phyloP scores from a whole-genome alignment of 2,329 filamentous ascomycete genomes.

The Fusarium sp. region DNA sequence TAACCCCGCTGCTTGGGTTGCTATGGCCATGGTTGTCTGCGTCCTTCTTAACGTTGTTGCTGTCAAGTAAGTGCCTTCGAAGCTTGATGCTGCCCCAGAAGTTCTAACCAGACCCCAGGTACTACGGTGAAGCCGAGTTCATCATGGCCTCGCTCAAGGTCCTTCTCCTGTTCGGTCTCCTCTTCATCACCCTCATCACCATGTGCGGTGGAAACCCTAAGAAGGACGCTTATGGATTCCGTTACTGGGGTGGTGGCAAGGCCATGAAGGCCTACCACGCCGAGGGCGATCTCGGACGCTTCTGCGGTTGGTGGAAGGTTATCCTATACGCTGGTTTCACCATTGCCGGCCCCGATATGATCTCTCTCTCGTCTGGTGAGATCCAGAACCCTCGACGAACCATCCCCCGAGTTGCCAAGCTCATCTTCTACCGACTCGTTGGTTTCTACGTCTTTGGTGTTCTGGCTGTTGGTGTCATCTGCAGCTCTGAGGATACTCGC shows the following conservation, averaged over 20 bases:
- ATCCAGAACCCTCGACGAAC: slow-evolving; percentile 73
- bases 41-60: slow-evolving; percentile 60
- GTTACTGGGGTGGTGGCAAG: slow-evolving; percentile 60
- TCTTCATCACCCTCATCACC: slow-evolving; percentile 73
- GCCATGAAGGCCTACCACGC: slow-evolving; percentile 51
- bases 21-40: slow-evolving; percentile 59
- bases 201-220: slow-evolving; percentile 77
- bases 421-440: slow-evolving; percentile 79
- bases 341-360: slow-evolving; percentile 75
- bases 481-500: slow-evolving; percentile 61
- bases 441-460: slow-evolving; percentile 77
- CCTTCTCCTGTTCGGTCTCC: slow-evolving; percentile 63
- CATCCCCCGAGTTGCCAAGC: slow-evolving; percentile 77
- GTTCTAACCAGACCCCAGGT: slow-evolving; percentile 31
- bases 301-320: slow-evolving; percentile 66
- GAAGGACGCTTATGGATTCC: slow-evolving; percentile 72
- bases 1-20: slow-evolving; percentile 62
- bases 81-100: rapidly evolving
- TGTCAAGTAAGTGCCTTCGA: slow-evolving; percentile 51
- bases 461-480: slow-evolving; percentile 65
- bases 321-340: slow-evolving; percentile 78
- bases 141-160: slow-evolving; percentile 69
- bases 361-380: slow-evolving; percentile 67
- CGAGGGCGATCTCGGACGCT: slow-evolving; percentile 67
- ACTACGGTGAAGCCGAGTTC: slow-evolving; percentile 59